These are phyloP conservation scores for Jamesozyma jinghongensis DNA, from an alignment of 805 yeast genomes.

Conservation along the genomic window DNA sequence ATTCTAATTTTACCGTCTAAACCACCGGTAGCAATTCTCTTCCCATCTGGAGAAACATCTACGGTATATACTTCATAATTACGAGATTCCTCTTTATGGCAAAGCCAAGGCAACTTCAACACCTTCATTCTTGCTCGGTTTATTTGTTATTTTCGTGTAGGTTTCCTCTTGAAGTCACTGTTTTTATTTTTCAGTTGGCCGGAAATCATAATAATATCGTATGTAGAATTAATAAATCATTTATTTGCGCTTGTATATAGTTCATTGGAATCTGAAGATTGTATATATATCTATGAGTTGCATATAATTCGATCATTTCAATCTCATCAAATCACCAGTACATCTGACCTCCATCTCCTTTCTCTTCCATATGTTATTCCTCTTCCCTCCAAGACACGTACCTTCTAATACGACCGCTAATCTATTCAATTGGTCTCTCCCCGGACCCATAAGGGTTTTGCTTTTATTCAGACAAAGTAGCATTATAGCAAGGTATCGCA, in stretches of 20 bases:
- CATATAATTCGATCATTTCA: conserved; percentile 7
- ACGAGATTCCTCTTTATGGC: conserved; percentile 67
- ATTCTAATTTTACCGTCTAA: conserved; percentile 84
- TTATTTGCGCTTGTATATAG: too few species aligned
- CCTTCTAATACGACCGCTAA: conserved; percentile 7
- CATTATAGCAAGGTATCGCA: conserved; percentile 49
- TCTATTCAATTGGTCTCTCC: conserved; percentile 15
- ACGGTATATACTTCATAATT: conserved; percentile 80
- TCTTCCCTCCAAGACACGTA: not conserved
- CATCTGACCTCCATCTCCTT: conserved; percentile 14
- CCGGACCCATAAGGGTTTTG: conserved; percentile 10
- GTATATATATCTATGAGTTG: too few species aligned
- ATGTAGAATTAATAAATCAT: too few species aligned
- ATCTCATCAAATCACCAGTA: conserved; percentile 19
- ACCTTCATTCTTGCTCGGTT: conserved; percentile 40
- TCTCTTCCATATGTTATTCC: conserved; percentile 9
- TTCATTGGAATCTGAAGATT: too few species aligned
- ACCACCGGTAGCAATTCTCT: conserved; percentile 88
- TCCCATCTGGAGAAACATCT: conserved; percentile 71
- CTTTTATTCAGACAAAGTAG: conserved; percentile 31
- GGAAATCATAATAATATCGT: too few species aligned
- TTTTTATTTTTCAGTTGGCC: too few species aligned
- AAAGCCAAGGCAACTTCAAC: conserved; percentile 64
- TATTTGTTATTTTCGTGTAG: not conserved
- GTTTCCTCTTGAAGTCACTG: not conserved